phyloP scores from a whole-genome alignment of 2,329 filamentous ascomycete genomes.

The Alternaria conjuncta region DNA sequence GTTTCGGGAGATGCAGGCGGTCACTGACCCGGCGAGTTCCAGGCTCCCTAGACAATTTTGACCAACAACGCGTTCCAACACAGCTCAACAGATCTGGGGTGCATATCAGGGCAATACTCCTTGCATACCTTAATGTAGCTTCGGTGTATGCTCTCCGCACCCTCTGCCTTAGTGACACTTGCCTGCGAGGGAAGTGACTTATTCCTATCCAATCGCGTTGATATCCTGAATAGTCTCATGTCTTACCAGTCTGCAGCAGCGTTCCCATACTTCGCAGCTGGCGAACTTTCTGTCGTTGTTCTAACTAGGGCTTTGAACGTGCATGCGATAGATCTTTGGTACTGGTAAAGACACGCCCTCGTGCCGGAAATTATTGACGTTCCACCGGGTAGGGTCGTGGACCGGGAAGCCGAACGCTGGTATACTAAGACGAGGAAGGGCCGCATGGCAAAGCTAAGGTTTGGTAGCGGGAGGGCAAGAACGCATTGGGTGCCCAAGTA shows the following conservation, averaged over 20 bases:
- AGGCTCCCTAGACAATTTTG: background rate
- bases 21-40: slow-evolving; percentile 11
- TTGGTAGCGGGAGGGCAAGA: slow-evolving; percentile 11
- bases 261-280: background rate
- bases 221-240: background rate
- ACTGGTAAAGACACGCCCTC: background rate
- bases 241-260: background rate
- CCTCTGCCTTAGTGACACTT: background rate
- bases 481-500: slow-evolving; percentile 12
- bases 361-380: slow-evolving; percentile 2
- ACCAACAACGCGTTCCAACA: slow-evolving; percentile 4
- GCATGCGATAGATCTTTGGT: background rate
- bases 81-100: slow-evolving; percentile 27
- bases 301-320: background rate
- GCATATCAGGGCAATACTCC: slow-evolving; percentile 17
- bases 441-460: background rate
- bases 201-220: slow-evolving; percentile 2
- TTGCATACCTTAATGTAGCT: slow-evolving; percentile 12
- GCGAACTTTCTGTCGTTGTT: background rate
- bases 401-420: background rate
- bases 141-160: background rate
- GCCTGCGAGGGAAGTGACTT: background rate
- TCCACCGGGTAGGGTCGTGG: background rate
- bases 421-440: background rate
- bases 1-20: slow-evolving; percentile 3